phyloP scores from a whole-genome alignment of 352 stramenopile species.

The Phytophthora fragariaefolia region DNA sequence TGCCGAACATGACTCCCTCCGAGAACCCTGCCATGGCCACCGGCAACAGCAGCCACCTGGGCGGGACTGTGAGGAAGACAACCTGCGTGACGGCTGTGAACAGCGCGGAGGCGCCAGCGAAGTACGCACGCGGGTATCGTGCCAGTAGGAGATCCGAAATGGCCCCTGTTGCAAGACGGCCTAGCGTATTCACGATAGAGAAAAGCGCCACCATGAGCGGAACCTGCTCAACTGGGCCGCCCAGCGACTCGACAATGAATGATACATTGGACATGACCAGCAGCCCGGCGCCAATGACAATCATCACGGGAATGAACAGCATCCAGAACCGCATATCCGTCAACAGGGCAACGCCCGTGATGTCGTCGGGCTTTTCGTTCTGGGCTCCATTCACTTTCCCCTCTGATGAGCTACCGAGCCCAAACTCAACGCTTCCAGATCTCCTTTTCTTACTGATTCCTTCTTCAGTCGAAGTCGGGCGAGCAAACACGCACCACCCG shows the following conservation, averaged over 20 bases:
- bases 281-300: constrained; percentile 71
- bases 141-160: constrained; percentile 63
- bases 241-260: constrained; percentile 84
- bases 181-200: constrained; percentile 76
- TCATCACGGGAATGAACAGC: constrained; percentile 78
- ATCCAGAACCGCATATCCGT: constrained; percentile 74
- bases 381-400: constrained; percentile 26
- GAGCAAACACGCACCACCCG: constrained; percentile 57
- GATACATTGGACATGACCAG: constrained; percentile 89
- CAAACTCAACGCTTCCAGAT: constrained; percentile 52
- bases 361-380: constrained; percentile 44
- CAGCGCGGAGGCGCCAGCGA: constrained; percentile 52
- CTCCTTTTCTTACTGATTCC: constrained; percentile 28
- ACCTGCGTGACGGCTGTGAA: constrained; percentile 58
- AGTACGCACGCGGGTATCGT: constrained; percentile 61
- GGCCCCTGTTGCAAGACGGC: constrained; percentile 62
- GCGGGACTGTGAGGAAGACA: constrained; percentile 62
- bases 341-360: constrained; percentile 65
- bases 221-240: constrained; percentile 63
- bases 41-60: constrained; percentile 51
- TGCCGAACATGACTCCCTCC: constrained; percentile 84
- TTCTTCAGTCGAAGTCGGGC: constrained; percentile 15
- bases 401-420: constrained; percentile 38
- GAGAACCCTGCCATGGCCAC: constrained; percentile 70
- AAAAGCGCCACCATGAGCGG: constrained; percentile 81